These are phyloP conservation scores for Trametes cinnabarina DNA, from an alignment of 768 basidiomycete genomes.

Conservation along the genomic window DNA sequence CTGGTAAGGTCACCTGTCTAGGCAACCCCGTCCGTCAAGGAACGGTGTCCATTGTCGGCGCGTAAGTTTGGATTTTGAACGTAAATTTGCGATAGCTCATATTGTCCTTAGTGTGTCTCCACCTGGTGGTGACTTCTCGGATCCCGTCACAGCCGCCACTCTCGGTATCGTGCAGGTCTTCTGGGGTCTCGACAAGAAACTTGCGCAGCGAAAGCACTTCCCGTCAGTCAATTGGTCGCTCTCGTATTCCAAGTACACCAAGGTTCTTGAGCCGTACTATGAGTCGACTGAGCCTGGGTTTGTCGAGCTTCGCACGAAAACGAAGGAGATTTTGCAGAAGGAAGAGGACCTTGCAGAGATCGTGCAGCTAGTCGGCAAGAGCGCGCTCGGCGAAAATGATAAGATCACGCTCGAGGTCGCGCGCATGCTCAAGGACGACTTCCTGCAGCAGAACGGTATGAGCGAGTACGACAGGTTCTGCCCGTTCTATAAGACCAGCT, in stretches of 20 bases:
- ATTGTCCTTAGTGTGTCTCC: constrained; percentile 76
- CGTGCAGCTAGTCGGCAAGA: constrained; percentile 99
- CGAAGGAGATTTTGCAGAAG: constrained; percentile 97
- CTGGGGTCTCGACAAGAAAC: constrained; percentile 99
- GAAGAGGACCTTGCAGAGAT: constrained; percentile 99
- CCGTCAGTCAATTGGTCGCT: constrained; percentile 99
- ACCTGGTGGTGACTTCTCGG: constrained; percentile 98
- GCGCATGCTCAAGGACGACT: constrained; percentile 95
- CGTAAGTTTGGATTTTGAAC: constrained; percentile 55
- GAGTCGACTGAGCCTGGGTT: constrained; percentile 92
- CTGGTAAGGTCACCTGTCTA: constrained; percentile 91
- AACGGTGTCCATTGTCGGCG: constrained; percentile 97
- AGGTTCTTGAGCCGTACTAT: constrained; percentile 90
- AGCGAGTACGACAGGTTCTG: constrained; percentile 96
- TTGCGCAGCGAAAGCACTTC: constrained; percentile 98
- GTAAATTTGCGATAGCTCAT: constrained; percentile 7
- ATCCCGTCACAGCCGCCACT: constrained; percentile 96
- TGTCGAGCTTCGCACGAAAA: constrained; percentile 84
- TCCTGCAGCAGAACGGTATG: constrained; percentile 98
- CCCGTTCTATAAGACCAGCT: constrained; percentile 98
- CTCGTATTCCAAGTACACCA: constrained; percentile 99
- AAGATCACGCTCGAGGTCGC: constrained; percentile 99
- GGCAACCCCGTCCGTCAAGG: constrained; percentile 87
- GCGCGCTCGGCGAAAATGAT: constrained; percentile 93
- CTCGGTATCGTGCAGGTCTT: constrained; percentile 99